Percentiles rank a stretch among this genome's conserved stretches.
Evolutionary conservation across 768 basidiomycete genomes (phyloP).

Genomic region (Cubamyces lactineus): DNA sequence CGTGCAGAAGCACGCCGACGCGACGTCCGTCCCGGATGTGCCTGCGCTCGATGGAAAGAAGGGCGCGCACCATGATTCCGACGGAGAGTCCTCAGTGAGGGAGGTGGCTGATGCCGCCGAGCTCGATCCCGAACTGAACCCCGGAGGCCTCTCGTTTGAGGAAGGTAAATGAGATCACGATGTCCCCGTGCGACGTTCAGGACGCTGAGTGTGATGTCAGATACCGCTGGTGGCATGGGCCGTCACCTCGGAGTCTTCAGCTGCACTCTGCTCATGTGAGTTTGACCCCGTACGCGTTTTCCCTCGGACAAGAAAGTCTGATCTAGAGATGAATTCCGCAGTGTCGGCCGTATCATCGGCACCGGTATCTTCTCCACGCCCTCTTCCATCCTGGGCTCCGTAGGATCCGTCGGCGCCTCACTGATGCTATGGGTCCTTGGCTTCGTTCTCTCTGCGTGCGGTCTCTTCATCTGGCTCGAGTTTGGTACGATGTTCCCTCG

Average conservation of each 20-base stretch:
- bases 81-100: constrained; percentile 1
- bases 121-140: constrained; percentile 35
- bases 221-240: constrained; percentile 58
- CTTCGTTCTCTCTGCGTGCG: constrained; percentile 59
- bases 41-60: not conserved
- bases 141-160: constrained; percentile 50
- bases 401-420: constrained; percentile 61
- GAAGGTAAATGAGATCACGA: constrained; percentile 39
- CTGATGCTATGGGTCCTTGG: constrained; percentile 70
- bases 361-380: constrained; percentile 69
- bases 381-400: constrained; percentile 57
- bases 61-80: not conserved
- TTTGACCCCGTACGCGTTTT: not conserved
- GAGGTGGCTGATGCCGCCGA: constrained; percentile 3
- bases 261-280: constrained; percentile 58
- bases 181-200: too few species aligned
- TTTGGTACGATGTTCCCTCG: constrained; percentile 67
- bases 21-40: not conserved
- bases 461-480: constrained; percentile 65
- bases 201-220: constrained; percentile 36
- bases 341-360: constrained; percentile 60
- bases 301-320: too few species aligned
- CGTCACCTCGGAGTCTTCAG: constrained; percentile 59
- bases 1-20: not conserved
- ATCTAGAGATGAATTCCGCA: constrained; percentile 9